Evolutionary conservation across 1,284 basidiomycete species (phyloP).

Genomic region (Pisolithus thermaeus): DNA sequence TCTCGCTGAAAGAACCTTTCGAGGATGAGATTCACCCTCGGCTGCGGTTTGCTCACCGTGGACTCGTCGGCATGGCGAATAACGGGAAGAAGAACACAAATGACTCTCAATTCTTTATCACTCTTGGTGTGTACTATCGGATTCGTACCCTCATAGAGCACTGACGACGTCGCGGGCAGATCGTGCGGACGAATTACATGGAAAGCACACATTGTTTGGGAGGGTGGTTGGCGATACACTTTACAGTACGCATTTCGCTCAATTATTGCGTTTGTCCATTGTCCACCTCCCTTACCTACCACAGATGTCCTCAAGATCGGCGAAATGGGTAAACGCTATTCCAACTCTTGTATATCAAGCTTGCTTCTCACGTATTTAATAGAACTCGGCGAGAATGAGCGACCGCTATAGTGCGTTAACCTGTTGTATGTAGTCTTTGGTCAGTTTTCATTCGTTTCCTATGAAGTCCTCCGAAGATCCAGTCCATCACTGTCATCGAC

Average conservation of each 20-base stretch:
- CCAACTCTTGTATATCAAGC: neutral
- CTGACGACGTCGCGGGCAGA: constrained; percentile 39
- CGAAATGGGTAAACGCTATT: constrained; percentile 58
- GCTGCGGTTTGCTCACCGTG: constrained; percentile 78
- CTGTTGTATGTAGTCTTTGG: neutral
- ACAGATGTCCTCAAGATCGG: constrained; percentile 87
- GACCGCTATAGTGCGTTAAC: constrained; percentile 74
- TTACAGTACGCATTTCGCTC: constrained; percentile 60
- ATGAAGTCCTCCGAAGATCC: constrained; percentile 82
- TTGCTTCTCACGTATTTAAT: constrained; percentile 2
- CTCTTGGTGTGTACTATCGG: constrained; percentile 54
- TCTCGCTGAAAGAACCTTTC: constrained; percentile 63
- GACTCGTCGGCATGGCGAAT: constrained; percentile 93
- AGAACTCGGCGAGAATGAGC: constrained; percentile 81
- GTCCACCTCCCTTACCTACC: constrained; percentile 2
- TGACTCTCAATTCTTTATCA: constrained; percentile 89
- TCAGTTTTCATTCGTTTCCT: constrained; percentile 4
- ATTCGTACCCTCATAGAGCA: neutral
- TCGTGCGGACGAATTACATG: constrained; percentile 82
- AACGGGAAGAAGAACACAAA: constrained; percentile 80
- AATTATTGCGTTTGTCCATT: neutral
- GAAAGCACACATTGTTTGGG: constrained; percentile 87
- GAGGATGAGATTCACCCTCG: constrained; percentile 93
- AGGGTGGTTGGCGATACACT: constrained; percentile 77
- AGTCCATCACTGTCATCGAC: constrained; percentile 60